These are phyloP conservation scores for Tritrichomonas musculus DNA, from an alignment of 208 protist genomes.

Conservation along the genomic window DNA sequence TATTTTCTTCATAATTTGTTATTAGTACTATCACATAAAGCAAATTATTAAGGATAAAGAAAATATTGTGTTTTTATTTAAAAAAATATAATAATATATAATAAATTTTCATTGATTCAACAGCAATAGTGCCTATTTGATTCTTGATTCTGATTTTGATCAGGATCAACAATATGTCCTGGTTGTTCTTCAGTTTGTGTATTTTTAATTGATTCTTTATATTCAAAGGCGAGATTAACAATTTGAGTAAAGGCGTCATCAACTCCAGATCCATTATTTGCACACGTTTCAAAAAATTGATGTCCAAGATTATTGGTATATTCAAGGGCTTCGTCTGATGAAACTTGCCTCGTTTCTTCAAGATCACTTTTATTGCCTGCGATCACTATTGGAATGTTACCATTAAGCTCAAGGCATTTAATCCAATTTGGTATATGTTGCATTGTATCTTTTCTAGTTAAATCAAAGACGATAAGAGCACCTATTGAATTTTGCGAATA, in stretches of 20 bases:
- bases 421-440: not conserved
- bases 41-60: too few species aligned
- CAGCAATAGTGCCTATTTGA: too few species aligned
- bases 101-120: too few species aligned
- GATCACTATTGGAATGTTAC: not conserved
- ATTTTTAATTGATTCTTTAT: too few species aligned
- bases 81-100: too few species aligned
- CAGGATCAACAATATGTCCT: too few species aligned
- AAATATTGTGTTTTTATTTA: too few species aligned
- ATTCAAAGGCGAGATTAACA: too few species aligned
- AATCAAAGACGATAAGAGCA: not conserved
- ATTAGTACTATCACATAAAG: too few species aligned
- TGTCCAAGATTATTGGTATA: not conserved
- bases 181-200: too few species aligned
- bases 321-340: not conserved
- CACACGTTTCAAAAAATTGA: not conserved
- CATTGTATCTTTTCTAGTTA: not conserved
- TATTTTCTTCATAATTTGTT: too few species aligned
- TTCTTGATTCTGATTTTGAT: too few species aligned
- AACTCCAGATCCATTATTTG: not conserved
- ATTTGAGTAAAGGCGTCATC: not conserved
- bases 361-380: not conserved
- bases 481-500: not conserved
- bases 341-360: not conserved
- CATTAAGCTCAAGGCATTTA: not conserved